Evolutionary conservation across 768 basidiomycete genomes (phyloP), one percentile per base, ranked within the genome.

Genomic region (Termitomyces sp.): DNA sequence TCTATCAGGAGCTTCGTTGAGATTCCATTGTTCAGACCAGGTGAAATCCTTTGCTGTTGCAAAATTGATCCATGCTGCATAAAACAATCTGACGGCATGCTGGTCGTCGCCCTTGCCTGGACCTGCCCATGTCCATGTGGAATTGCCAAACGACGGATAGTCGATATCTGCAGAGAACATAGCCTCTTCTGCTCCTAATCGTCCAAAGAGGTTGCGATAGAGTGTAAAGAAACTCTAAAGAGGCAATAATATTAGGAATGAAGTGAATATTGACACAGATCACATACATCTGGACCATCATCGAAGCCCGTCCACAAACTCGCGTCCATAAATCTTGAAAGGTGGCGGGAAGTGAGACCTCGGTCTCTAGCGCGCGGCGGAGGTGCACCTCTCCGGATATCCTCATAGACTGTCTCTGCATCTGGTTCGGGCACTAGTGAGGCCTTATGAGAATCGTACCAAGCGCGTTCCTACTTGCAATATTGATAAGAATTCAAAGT

Each of bases 371-470:
- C 64, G 52, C 73, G 69, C 61, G 78, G 66, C 18, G 82, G 76
- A 31, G 81, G 79, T 38, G 78, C 77, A 15, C 95, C 95, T 54
- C 73, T 80, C 48, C 84, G 82, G 52, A 98, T 87, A 63, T 94
- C 89, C 57, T 97, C 87, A 62, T 93, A 91, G 15, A 96, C 86
- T 3, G 79, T 81, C 41, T 88, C 85, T 41, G 89, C 90, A 67
- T 95, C 95, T 39, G 91, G 83, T 63, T 90, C 89, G 3, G 89
- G 89, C 16, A 77, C 74, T 7, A 94, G 77, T 23, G 89, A 88
- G 27, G 88, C 85, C 54, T 87, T 85, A 68, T 98, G 96, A 5
- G 85, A 85, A 70, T 99, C 97, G 70, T 99, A 99, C 91, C 94
- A 99, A 41, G 97, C 94, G 62, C 97, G 79, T 78, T 98, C 96